Conservation (phyloP, 148 eudicot species). For the Nepenthes mirabilis region DNA sequence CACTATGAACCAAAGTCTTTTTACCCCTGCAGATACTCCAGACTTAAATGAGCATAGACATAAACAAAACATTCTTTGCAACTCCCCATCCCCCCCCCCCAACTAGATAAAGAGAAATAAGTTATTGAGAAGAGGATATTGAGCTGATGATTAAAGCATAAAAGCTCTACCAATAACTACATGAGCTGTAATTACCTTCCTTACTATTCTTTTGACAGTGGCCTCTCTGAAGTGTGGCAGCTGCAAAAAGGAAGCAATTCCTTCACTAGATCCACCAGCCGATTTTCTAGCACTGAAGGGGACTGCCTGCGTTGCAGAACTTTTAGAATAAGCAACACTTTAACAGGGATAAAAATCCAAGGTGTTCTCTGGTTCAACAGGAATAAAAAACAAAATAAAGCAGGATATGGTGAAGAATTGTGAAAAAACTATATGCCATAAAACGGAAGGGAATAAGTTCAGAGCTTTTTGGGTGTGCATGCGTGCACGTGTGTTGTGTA, state of each 20-base stretch:
- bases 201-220: conserved; percentile 34
- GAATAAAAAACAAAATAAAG: background rate
- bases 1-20: too few species aligned
- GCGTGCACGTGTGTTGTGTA: too few species aligned
- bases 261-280: conserved; percentile 31
- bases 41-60: too few species aligned
- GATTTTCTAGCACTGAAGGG: conserved; percentile 47
- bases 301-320: conserved; percentile 26
- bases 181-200: conserved; percentile 26
- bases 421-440: too few species aligned
- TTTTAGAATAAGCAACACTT: background rate
- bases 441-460: too few species aligned
- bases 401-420: too few species aligned
- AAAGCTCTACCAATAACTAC: background rate
- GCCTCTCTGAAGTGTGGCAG: conserved; percentile 47
- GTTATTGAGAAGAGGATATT: background rate
- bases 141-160: background rate
- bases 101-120: too few species aligned
- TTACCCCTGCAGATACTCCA: too few species aligned
- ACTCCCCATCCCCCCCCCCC: too few species aligned
- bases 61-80: background rate
- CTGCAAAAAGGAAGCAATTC: conserved; percentile 52
- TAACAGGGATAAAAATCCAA: background rate
- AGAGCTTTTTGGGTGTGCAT: too few species aligned
- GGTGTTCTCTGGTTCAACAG: background rate